Percentiles rank a stretch among this genome's conserved stretches.
phyloP scores from a whole-genome alignment of 2,329 filamentous ascomycete genomes.

The Pseudofabraea citricarpa region DNA sequence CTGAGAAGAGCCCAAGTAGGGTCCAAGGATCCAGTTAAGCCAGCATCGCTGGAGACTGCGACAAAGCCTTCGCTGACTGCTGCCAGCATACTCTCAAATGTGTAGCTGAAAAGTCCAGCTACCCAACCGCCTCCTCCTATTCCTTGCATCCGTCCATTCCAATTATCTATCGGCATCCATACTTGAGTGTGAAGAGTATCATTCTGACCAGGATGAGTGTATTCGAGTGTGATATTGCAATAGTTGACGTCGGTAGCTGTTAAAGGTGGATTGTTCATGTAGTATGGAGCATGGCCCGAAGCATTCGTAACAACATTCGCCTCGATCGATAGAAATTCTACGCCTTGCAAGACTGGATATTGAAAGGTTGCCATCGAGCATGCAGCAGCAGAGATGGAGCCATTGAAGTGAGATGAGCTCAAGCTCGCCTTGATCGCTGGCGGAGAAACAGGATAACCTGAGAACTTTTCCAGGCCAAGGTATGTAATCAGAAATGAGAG shows the following conservation, averaged over 20 bases:
- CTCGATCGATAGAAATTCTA: not conserved
- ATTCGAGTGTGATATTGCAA: conserved; percentile 24
- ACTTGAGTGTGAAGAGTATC: conserved; percentile 17
- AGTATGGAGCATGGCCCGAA: not conserved
- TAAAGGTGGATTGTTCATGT: not conserved
- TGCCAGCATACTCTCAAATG: conserved; percentile 17
- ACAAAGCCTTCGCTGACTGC: conserved; percentile 23
- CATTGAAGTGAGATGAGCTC: not conserved
- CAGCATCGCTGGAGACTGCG: conserved; percentile 23
- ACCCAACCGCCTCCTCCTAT: conserved; percentile 26
- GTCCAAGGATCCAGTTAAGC: conserved; percentile 3
- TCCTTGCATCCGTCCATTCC: conserved; percentile 25
- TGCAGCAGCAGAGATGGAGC: not conserved
- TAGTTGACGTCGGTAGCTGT: conserved; percentile 10
- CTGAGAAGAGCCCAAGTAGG: no score
- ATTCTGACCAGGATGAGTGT: conserved; percentile 19
- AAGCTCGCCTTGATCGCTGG: no score
- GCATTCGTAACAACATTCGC: not conserved
- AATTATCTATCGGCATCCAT: conserved; percentile 19
- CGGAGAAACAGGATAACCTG: no score
- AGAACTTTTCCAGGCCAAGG: no score
- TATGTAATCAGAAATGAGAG: no score
- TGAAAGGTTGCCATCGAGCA: not conserved
- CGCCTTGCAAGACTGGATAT: not conserved
- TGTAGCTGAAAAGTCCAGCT: conserved; percentile 19